These are phyloP conservation scores for Globisporangium spiculum DNA, from an alignment of 352 stramenopile species.

Conservation along the genomic window DNA sequence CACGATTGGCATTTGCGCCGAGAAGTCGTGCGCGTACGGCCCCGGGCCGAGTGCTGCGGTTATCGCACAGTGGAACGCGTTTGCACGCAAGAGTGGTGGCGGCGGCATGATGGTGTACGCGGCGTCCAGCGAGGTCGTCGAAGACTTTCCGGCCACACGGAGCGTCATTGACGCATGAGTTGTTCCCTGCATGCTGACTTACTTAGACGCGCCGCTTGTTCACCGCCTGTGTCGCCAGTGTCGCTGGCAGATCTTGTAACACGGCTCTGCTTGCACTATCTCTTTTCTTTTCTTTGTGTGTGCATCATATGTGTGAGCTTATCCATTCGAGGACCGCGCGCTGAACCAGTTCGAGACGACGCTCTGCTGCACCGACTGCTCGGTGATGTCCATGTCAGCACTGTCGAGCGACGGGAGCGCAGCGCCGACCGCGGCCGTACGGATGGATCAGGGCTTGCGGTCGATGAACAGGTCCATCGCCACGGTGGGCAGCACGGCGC, in stretches of 20 bases:
- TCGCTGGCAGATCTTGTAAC: not conserved
- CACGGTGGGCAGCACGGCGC: slow-evolving; percentile 26
- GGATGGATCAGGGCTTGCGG: slow-evolving; percentile 22
- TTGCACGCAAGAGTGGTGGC: slow-evolving; percentile 28
- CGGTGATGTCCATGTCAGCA: slow-evolving; percentile 22
- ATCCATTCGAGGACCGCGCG: slow-evolving; percentile 12
- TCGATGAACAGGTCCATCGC: slow-evolving; percentile 30
- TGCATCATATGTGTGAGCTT: not conserved
- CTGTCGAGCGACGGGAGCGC: slow-evolving; percentile 26
- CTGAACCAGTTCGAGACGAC: slow-evolving; percentile 10
- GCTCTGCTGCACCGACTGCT: slow-evolving; percentile 10
- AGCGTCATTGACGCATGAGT: slow-evolving; percentile 29
- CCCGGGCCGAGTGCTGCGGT: slow-evolving; percentile 53
- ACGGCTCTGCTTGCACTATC: not conserved
- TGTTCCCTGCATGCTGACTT: not conserved
- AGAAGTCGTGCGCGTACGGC: slow-evolving; percentile 54
- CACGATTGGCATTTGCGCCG: slow-evolving; percentile 57
- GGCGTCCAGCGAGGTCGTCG: slow-evolving; percentile 45
- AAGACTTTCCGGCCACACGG: slow-evolving; percentile 48
- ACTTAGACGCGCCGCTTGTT: not conserved
- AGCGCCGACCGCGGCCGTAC: slow-evolving; percentile 8
- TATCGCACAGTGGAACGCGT: slow-evolving; percentile 49
- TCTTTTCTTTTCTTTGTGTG: too few relatives aligned
- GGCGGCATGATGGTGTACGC: slow-evolving; percentile 80
- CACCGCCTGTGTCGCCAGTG: too few relatives aligned